Percentiles rank a stretch among this genome's conserved stretches.
Conservation (phyloP, 2,329 filamentous ascomycete species). For the Beauveria rudraprayagi region DNA sequence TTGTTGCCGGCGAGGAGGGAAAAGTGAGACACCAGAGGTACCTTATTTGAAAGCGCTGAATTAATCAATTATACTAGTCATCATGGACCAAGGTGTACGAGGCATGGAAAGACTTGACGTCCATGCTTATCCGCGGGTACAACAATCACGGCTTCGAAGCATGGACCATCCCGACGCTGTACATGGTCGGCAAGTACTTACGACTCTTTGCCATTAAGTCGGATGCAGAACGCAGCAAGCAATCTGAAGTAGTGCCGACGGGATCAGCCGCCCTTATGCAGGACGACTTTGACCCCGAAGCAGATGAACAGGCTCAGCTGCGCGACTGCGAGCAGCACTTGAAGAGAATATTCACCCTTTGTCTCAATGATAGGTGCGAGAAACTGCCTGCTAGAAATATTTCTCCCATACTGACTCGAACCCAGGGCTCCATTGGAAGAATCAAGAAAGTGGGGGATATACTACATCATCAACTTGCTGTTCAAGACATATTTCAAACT, state of each 20-base stretch:
- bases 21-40: constrained; percentile 21
- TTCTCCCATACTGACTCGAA: background rate
- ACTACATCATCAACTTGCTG: constrained; percentile 85
- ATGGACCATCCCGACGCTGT: constrained; percentile 90
- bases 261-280: constrained; percentile 46
- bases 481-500: constrained; percentile 99
- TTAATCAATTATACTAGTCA: constrained; percentile 26
- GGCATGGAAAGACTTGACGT: constrained; percentile 78
- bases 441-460: constrained; percentile 96
- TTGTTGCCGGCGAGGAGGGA: constrained; percentile 47
- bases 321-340: constrained; percentile 86
- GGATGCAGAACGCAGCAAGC: constrained; percentile 56
- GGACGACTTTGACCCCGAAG: constrained; percentile 73
- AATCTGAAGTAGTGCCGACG: constrained; percentile 25
- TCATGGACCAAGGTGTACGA: constrained; percentile 81
- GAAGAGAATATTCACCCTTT: constrained; percentile 86
- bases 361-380: constrained; percentile 75
- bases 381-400: constrained; percentile 13
- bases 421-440: constrained; percentile 70
- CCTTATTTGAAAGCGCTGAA: background rate
- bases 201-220: constrained; percentile 85
- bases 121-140: constrained; percentile 72
- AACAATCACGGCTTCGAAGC: constrained; percentile 67
- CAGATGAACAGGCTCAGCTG: constrained; percentile 73
- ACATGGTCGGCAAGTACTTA: constrained; percentile 78